Evolutionary conservation across 371 early-diverging fungal genomes (phyloP), one percentile per base, ranked within the genome.

Genomic region (Mortierella sp.): DNA sequence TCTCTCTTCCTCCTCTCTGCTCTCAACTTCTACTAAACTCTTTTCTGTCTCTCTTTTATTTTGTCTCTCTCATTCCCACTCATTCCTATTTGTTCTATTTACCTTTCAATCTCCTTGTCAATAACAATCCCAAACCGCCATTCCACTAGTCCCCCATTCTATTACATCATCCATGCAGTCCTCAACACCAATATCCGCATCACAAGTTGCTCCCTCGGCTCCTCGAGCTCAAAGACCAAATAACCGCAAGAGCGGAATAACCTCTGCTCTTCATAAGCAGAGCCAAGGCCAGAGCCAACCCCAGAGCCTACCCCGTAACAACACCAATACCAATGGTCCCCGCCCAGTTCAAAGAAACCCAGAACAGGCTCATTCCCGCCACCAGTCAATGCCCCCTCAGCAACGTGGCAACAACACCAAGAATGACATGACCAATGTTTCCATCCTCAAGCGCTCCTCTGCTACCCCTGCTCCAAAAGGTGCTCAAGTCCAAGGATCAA

Each of bases 381-480:
- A 62, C n/a, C 74, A 79, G 47, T 79, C 79, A 23, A 70, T 73
- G 70, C 74, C 79, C n/a, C 31, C 60, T 7, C 79, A 73, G 5
- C 79, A 65, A 56, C 62, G 70, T 42, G 37, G 53, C 31, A 23
- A 19, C 45, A 53, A 22, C 23, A 43, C 19, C 59, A 67, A 59
- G 55, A 17, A 26, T 29, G 64, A 60, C 68, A 63, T 35, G 51
- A 53, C 29, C 43, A 61, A 53, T 31, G 75, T 61, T 53, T 47
- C 69, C 51, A 65, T 65, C 66, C 63, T 66, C 51, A 77, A 77
- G 72, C 71, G 76, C 22, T 71, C 72, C 34, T 68, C 72, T 31
- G 67, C 63, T 22, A 29, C 64, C 13, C 43, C 68, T 26, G 28
- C 58, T 22, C 26, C 34, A n/a, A 58, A 49, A 22, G 53, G 26